Evolutionary conservation across 306 rosid genomes (phyloP).

Genomic region (Pterocarpus santalinus): DNA sequence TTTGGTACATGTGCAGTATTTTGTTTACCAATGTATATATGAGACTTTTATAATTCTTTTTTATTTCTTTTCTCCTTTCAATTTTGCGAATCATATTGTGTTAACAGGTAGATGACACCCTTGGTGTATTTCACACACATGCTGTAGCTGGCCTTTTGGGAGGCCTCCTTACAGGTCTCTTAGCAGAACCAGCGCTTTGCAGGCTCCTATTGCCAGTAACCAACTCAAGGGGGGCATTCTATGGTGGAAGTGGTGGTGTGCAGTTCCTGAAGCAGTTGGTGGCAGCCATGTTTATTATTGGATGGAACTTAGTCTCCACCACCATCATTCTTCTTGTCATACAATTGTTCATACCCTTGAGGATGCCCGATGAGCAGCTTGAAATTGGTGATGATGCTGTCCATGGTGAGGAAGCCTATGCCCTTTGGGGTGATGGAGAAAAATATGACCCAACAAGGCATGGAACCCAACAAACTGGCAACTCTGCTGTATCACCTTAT

Average conservation of each 20-base stretch:
- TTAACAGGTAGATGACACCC: slow-evolving; percentile 85
- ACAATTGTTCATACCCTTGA: slow-evolving; percentile 72
- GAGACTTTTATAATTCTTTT: not conserved
- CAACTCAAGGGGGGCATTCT: slow-evolving; percentile 81
- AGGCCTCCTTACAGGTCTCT: slow-evolving; percentile 88
- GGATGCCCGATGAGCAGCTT: slow-evolving; percentile 90
- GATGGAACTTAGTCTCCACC: slow-evolving; percentile 92
- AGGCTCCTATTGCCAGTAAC: slow-evolving; percentile 59
- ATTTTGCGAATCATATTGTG: not conserved
- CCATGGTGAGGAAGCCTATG: slow-evolving; percentile 98
- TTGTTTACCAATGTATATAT: not conserved
- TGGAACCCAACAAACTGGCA: slow-evolving; percentile 52
- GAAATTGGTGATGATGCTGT: slow-evolving; percentile 92
- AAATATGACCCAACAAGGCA: slow-evolving; percentile 85
- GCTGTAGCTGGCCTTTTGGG: slow-evolving; percentile 96
- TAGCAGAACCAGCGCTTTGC: slow-evolving; percentile 91
- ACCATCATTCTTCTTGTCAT: slow-evolving; percentile 75
- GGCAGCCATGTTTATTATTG: slow-evolving; percentile 73
- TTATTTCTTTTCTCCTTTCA: not conserved
- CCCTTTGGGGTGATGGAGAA: slow-evolving; percentile 99
- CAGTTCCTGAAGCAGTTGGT: slow-evolving; percentile 83
- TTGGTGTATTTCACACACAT: slow-evolving; percentile 95
- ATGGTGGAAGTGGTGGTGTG: slow-evolving; percentile 75
- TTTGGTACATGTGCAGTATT: not conserved
- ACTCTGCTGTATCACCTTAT: slow-evolving; percentile 65